Conservation (phyloP, 2,329 filamentous ascomycete species). For the Fusarium sarcochroum region DNA sequence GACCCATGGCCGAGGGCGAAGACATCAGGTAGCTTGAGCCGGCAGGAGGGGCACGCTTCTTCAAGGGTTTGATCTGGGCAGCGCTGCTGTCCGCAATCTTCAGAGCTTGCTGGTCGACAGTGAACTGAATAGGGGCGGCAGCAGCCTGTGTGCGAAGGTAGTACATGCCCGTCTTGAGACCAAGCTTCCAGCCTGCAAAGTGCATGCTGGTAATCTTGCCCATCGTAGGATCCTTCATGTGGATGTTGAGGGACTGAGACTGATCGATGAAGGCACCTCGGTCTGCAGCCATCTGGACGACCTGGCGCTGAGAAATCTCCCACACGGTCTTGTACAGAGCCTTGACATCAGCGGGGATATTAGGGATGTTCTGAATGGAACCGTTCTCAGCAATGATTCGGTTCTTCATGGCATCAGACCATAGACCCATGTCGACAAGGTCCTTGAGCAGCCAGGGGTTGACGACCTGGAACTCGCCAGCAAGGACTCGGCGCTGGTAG, state of each 20-base stretch:
- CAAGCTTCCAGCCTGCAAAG: constrained; percentile 98
- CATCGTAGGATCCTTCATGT: constrained; percentile 99
- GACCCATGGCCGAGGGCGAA: constrained; percentile 73
- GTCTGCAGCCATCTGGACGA: constrained; percentile 98
- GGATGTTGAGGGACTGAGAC: constrained; percentile 98
- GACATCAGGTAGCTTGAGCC: constrained; percentile 63
- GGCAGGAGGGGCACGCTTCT: constrained; percentile 77
- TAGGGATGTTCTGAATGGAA: constrained; percentile 96
- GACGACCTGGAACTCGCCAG: constrained; percentile 99
- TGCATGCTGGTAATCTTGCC: constrained; percentile 99
- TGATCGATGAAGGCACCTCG: constrained; percentile 99
- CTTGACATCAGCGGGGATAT: constrained; percentile 96
- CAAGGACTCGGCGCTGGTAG: constrained; percentile 97
- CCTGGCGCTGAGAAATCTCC: constrained; percentile 97
- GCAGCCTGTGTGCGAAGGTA: constrained; percentile 98
- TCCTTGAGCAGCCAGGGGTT: constrained; percentile 99
- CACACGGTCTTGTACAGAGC: constrained; percentile 99
- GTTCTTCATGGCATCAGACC: constrained; percentile 99
- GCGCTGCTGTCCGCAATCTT: constrained; percentile 87
- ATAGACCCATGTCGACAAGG: constrained; percentile 95
- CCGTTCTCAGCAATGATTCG: constrained; percentile 98
- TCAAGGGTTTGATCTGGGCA: constrained; percentile 72
- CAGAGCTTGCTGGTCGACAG: constrained; percentile 95
- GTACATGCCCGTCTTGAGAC: constrained; percentile 99
- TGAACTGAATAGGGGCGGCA: constrained; percentile 97